Evolutionary conservation across 2,329 filamentous ascomycete genomes (phyloP).

Genomic region (Verticillium albo-atrum): DNA sequence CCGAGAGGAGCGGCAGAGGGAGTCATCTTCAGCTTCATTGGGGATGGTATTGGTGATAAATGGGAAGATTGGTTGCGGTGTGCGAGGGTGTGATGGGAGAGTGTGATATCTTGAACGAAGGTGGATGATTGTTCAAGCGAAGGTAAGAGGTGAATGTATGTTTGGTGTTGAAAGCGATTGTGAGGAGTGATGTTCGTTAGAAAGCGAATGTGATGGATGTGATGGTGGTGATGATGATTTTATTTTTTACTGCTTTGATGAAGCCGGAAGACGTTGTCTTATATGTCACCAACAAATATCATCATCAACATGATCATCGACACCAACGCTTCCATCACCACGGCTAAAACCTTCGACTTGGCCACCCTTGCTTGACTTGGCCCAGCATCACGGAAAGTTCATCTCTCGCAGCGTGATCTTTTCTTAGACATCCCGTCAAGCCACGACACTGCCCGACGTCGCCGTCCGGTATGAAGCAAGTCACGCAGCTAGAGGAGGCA

Average conservation of each 20-base stretch:
- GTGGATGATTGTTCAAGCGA: background rate
- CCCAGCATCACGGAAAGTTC: background rate
- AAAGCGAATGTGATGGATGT: background rate
- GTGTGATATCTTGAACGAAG: background rate
- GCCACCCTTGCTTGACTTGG: no score
- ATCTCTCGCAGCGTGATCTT: background rate
- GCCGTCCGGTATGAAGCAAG: background rate
- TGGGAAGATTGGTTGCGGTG: background rate
- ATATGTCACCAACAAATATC: background rate
- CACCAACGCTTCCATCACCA: background rate
- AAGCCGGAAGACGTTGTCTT: background rate
- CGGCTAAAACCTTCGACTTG: background rate
- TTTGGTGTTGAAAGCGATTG: background rate
- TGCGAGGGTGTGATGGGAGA: background rate
- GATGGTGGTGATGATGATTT: background rate
- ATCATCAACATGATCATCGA: background rate
- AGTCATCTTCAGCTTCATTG: constrained; percentile 2
- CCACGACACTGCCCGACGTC: background rate
- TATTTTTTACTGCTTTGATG: no score
- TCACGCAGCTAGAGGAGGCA: background rate
- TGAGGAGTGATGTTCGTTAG: background rate
- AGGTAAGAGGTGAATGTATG: background rate
- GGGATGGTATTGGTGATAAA: background rate
- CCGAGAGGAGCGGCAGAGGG: constrained; percentile 11
- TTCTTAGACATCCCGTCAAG: background rate